Evolutionary conservation across 116 monocot species (phyloP).

Genomic region (Trichopus zeylanicus): DNA sequence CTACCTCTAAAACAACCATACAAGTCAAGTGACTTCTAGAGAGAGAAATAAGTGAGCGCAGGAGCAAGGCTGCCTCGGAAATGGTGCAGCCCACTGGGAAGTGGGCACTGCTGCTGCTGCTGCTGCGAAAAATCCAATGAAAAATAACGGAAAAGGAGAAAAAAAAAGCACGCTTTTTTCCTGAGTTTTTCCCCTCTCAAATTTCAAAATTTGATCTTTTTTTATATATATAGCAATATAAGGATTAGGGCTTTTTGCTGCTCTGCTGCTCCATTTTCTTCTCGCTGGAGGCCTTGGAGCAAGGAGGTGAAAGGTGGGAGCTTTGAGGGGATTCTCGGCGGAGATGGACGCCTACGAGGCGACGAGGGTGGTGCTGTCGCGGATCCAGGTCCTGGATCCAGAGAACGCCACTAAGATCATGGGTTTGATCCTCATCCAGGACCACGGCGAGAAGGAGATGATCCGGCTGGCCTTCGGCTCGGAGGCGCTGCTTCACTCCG

Average conservation of each 20-base stretch:
- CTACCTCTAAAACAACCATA: too few relatives aligned
- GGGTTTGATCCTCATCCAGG: conserved; percentile 84
- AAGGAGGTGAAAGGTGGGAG: neutral
- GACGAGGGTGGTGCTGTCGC: conserved; percentile 72
- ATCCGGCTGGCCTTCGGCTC: conserved; percentile 95
- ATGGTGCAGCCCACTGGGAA: neutral
- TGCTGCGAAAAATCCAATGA: conserved; percentile 3
- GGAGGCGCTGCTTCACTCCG: conserved; percentile 57
- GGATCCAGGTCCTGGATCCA: conserved; percentile 89
- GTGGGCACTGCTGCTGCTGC: neutral
- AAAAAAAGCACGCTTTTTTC: neutral
- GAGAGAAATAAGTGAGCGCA: neutral
- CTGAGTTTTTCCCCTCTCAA: neutral
- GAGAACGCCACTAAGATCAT: conserved; percentile 99
- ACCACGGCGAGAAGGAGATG: conserved; percentile 99
- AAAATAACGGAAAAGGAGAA: neutral
- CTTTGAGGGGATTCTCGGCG: too few relatives aligned
- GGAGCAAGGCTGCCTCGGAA: conserved; percentile 1
- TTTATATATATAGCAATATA: neutral
- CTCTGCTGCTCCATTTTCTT: too few relatives aligned
- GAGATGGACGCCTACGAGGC: conserved; percentile 93
- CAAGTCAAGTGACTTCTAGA: too few relatives aligned
- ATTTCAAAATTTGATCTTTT: neutral
- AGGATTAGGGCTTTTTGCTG: too few relatives aligned
- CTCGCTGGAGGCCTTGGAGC: neutral